Base-by-base conservation (phyloP, 1,284 basidiomycete species). In the Singerocomus inundabilis region DNA sequence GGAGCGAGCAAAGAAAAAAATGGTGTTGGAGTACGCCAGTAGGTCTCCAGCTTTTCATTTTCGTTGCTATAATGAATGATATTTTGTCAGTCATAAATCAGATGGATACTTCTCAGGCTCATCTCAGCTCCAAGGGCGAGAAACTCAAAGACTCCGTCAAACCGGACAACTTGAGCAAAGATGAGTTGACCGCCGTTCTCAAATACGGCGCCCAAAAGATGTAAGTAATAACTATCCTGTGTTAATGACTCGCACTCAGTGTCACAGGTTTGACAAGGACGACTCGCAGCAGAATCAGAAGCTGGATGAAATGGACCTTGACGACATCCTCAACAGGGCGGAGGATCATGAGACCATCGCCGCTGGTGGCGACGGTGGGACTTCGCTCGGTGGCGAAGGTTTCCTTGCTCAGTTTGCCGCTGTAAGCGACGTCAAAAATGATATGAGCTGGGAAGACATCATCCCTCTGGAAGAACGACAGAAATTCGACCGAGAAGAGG, bases 11-110 rank as follows among this genome's bases (percentile, higher is more conserved):
- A 96, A 97, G 81, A 91, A 95, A 75, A 99, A 99, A 78, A 99
- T 99, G 96, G 93, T 99, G 48, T 77, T 99, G 58, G 97, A 99
- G 71, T 98, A 99, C 76, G 97, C 96, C 45, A 98, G 93, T 95
- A 69, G 69, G 92, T 85, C 48, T 43, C 50, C 38, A 39, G 11
- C 8, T 12, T 37, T 62, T 51, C 45, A 48, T 57, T 25, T 48
- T 26, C 32, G 26, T 30, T 32, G 7, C n/a, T 15, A 25, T 47
- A 38, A 45, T 53, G 45, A 51, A 52, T 40, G 29, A 51, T 16
- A 12, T 47, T 46, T 44, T 28, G 47, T 48, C 66, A 93, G 92
- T 99, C 75, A 98, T 99, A 77, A 96, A 98, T 72, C 96, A 99
- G 73, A 98, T 99, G 88, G 97, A 99, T 73, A 99, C 97, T 28